Percentiles rank a stretch among this genome's conserved stretches.
Conservation (phyloP, 768 basidiomycete genomes). For the Mycena leptocephala region DNA sequence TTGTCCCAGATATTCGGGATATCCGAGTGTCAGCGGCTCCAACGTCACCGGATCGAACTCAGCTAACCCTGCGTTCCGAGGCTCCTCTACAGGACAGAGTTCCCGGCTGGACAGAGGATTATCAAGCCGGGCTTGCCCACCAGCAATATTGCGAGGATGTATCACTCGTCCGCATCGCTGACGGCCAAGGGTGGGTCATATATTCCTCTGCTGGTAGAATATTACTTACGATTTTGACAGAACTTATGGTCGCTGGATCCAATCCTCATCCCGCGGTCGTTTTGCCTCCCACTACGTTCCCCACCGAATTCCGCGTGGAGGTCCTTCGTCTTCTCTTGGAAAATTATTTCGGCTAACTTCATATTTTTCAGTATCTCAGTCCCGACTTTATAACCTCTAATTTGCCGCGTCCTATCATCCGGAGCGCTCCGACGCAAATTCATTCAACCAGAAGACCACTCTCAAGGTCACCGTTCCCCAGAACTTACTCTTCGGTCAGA, state of each 20-base stretch:
- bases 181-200: conserved; percentile 55
- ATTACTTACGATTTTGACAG: conserved; percentile 41
- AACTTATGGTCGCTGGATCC: conserved; percentile 73
- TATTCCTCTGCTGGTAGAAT: background rate
- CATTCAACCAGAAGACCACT: conserved; percentile 49
- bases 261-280: conserved; percentile 68
- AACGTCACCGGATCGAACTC: conserved; percentile 40
- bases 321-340: too few species aligned
- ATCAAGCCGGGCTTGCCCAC: conserved; percentile 60
- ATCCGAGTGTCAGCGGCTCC: conserved; percentile 61
- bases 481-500: conserved; percentile 24
- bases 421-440: conserved; percentile 45
- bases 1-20: conserved; percentile 64
- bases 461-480: conserved; percentile 52
- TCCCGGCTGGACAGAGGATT: conserved; percentile 67
- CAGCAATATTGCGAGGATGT: conserved; percentile 67
- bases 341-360: too few species aligned
- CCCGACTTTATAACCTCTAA: conserved; percentile 50
- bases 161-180: conserved; percentile 72
- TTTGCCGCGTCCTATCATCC: conserved; percentile 38
- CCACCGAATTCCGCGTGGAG: conserved; percentile 49
- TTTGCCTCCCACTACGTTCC: conserved; percentile 32
- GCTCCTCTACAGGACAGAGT: conserved; percentile 57
- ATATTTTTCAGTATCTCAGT: conserved; percentile 49
- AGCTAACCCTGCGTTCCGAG: conserved; percentile 24